Evolutionary conservation across 1,284 basidiomycete genomes (phyloP).

Genomic region (Laetiporus sulphureus): DNA sequence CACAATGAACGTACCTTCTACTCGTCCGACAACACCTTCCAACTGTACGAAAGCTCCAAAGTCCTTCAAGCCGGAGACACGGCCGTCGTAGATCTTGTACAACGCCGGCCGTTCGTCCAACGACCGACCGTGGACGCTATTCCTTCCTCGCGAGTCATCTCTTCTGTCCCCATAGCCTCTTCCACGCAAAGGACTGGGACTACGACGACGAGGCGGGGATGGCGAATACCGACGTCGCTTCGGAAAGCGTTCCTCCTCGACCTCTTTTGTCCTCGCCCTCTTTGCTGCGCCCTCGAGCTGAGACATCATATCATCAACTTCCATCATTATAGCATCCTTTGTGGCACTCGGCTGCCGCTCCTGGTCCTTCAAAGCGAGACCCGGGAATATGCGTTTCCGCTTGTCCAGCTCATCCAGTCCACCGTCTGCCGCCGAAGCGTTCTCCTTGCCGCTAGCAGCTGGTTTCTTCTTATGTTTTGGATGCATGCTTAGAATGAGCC

Average conservation of each 20-base stretch:
- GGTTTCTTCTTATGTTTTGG: slow-evolving; percentile 89
- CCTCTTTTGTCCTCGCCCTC: slow-evolving; percentile 41
- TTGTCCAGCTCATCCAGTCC: slow-evolving; percentile 61
- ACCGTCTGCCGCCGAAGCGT: slow-evolving; percentile 25
- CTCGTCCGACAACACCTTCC: slow-evolving; percentile 81
- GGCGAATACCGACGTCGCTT: slow-evolving; percentile 52
- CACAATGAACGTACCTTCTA: slow-evolving; percentile 71
- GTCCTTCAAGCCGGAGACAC: slow-evolving; percentile 83
- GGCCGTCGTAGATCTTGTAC: slow-evolving; percentile 94
- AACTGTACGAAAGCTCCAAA: slow-evolving; percentile 93
- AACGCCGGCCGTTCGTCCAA: slow-evolving; percentile 82
- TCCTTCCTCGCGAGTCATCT: slow-evolving; percentile 36
- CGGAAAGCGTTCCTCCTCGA: slow-evolving; percentile 38
- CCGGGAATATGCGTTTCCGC: slow-evolving; percentile 84
- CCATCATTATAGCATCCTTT: slow-evolving; percentile 69
- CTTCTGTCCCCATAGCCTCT: slow-evolving; percentile 39
- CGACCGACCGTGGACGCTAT: slow-evolving; percentile 28
- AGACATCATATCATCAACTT: slow-evolving; percentile 84
- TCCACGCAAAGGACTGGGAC: slow-evolving; percentile 48
- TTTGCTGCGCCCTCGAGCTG: slow-evolving; percentile 65
- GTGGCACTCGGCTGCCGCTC: slow-evolving; percentile 47
- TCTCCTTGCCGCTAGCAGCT: slow-evolving; percentile 33
- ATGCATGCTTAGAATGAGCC: slow-evolving; percentile 90
- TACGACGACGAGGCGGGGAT: slow-evolving; percentile 42
- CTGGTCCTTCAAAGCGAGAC: slow-evolving; percentile 80